Percentiles rank a stretch among this genome's conserved stretches.
Conservation (phyloP, 164 flowering plant species). For the Tinospora cordifolia region DNA sequence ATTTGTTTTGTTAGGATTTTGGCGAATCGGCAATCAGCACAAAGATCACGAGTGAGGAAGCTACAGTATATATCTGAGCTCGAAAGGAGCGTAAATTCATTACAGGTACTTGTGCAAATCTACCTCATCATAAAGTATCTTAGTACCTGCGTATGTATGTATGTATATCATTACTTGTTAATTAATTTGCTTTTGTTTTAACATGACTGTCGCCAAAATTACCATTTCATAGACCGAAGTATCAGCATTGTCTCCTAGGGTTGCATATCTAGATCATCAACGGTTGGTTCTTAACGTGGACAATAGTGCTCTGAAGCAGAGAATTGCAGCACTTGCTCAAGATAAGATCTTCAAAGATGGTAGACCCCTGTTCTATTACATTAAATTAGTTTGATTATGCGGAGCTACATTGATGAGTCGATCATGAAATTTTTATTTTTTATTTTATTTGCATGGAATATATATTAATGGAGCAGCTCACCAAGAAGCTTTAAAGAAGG, state of each 20-base stretch:
- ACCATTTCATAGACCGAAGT: conserved; percentile 50
- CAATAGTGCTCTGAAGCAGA: conserved; percentile 69
- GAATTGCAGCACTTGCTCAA: conserved; percentile 74
- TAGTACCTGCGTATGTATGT: too few species aligned
- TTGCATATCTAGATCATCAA: conserved; percentile 72
- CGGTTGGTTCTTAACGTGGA: conserved; percentile 67
- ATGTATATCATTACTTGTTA: neutral
- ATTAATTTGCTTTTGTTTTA: neutral
- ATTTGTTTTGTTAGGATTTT: conserved; percentile 40
- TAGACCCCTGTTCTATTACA: conserved; percentile 16
- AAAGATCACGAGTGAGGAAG: conserved; percentile 80
- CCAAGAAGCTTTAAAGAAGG: conserved; percentile 77
- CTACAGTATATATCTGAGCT: conserved; percentile 81
- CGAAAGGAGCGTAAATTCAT: conserved; percentile 62
- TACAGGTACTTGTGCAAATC: conserved; percentile 55
- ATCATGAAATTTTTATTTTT: too few species aligned
- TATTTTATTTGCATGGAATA: neutral
- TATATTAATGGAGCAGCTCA: conserved; percentile 43
- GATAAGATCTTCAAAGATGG: conserved; percentile 86
- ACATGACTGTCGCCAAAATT: neutral
- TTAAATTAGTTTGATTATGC: too few species aligned
- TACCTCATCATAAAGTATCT: too few species aligned
- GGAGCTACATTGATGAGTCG: neutral
- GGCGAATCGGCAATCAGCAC: conserved; percentile 87
- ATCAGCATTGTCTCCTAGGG: conserved; percentile 66